phyloP scores from a whole-genome alignment of 495 filamentous ascomycete genomes.

The Bacidia gigantensis region DNA sequence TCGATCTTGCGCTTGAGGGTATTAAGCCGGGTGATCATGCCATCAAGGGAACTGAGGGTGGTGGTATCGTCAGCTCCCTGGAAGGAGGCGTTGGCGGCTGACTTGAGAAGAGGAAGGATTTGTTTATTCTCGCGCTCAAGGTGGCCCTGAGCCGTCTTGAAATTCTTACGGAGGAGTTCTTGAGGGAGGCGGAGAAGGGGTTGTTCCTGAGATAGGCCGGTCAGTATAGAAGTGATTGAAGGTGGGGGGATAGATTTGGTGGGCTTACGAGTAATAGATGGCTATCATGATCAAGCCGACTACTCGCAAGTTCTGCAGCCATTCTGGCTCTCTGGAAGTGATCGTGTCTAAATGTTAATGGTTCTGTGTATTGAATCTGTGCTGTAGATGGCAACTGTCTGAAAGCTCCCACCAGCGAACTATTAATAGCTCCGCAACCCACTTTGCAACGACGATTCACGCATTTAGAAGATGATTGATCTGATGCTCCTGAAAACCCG shows the following conservation, averaged over 20 bases:
- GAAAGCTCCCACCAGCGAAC: too few species aligned
- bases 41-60: conserved; percentile 62
- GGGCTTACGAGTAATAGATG: conserved; percentile 53
- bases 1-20: conserved; percentile 78
- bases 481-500: too few species aligned
- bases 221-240: conserved; percentile 5
- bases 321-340: too few species aligned
- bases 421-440: too few species aligned
- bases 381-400: too few species aligned
- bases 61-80: conserved; percentile 48
- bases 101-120: conserved; percentile 55
- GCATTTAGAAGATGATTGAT: not conserved
- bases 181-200: conserved; percentile 82
- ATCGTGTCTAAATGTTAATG: too few species aligned
- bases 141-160: conserved; percentile 70
- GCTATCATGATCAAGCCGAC: conserved; percentile 58
- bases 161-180: conserved; percentile 83
- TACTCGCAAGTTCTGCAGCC: conserved; percentile 43
- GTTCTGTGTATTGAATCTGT: too few species aligned
- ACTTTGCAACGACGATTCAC: too few species aligned
- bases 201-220: conserved; percentile 56
- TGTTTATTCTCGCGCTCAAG: conserved; percentile 66
- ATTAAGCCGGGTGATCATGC: conserved; percentile 72
- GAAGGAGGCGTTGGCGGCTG: conserved; percentile 52
- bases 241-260: not conserved